Evolutionary conservation across 306 rosid genomes (phyloP).

Genomic region (Begonia masoniana): DNA sequence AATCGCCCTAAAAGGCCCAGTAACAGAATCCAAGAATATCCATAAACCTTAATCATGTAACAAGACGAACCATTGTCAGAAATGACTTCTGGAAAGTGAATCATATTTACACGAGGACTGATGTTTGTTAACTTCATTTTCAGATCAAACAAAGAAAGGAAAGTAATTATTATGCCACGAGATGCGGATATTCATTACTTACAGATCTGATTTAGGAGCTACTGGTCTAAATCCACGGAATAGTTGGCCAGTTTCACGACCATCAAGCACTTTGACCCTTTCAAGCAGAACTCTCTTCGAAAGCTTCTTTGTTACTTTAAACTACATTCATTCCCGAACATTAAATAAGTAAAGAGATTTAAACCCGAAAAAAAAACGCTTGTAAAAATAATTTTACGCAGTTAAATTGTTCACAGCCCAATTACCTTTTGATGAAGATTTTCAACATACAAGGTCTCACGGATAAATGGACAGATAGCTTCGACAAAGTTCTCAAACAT

Average conservation of each 20-base stretch:
- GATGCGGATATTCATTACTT: constrained; percentile 22
- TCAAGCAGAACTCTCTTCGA: constrained; percentile 45
- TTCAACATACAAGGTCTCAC: constrained; percentile 28
- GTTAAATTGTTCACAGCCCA: background rate
- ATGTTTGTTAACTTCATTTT: background rate
- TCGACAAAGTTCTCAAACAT: constrained; percentile 33
- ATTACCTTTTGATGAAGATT: constrained; percentile 29
- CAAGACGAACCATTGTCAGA: too few species aligned
- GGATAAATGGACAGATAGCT: constrained; percentile 25
- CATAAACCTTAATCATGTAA: too few species aligned
- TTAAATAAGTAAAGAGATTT: background rate
- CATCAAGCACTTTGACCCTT: constrained; percentile 45
- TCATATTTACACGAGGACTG: too few species aligned
- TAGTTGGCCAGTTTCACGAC: constrained; percentile 37
- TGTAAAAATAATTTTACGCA: background rate
- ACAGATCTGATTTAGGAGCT: constrained; percentile 57
- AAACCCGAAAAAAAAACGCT: background rate
- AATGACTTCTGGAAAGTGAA: too few species aligned
- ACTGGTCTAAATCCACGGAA: constrained; percentile 58
- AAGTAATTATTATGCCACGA: constrained; percentile 4
- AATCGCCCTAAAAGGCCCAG: too few species aligned
- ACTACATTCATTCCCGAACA: constrained; percentile 29
- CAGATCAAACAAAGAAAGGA: background rate
- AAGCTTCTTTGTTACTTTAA: constrained; percentile 59
- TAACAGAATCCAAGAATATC: too few species aligned